Base-by-base conservation (phyloP, 2,329 filamentous ascomycete genomes). In the Didymella sp. region DNA sequence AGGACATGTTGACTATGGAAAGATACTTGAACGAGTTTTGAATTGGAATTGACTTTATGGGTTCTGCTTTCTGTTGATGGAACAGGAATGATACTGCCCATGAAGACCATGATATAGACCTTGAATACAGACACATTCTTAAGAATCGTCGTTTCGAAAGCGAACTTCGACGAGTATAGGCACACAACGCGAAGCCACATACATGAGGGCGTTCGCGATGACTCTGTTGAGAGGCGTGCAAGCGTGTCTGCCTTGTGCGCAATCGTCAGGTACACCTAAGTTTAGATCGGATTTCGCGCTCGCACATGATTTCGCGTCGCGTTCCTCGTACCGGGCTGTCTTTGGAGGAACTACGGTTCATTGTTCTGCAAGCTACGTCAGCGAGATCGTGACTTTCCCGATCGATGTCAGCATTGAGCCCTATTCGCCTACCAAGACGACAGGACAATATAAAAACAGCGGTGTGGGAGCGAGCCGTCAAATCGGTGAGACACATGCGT, bases 301-400 rank as follows among this genome's bases (percentile, higher is more conserved):
- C 24, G 56, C 68, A 69, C 64, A 64, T 69, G 66, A 67, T 55
- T 64, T 61, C 66, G 64, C 59, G 66, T 69, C 62, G 62, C 47
- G 59, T 61, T 56, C 38, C 37, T 64, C 58, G 61, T 61, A 56
- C 30, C 22, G 28, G 11, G 38, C 40, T 59, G 45, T 51, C 49
- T 56, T 58, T 56, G 41, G 52, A 19, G 38, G 40, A 48, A 50
- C n/a, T 40, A 35, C 15, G 12, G 31, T 31, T 40, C 7, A 51
- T 27, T 43, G 47, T 58, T 40, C 17, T 27, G 24, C 22, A 40
- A 50, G 44, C 44, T 56, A 52, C 42, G 42, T 57, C 44, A 49
- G 58, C 44, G 30, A 44, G 25, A 40, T 33, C 9, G 31, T 35
- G 48, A 51, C 31, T 50, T 31, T 24, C 37, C 45, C 24, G 19